Percentiles rank a stretch among this genome's conserved stretches.
phyloP scores from a whole-genome alignment of 1,139 yeast species.

The Suhomyces terraborum region DNA sequence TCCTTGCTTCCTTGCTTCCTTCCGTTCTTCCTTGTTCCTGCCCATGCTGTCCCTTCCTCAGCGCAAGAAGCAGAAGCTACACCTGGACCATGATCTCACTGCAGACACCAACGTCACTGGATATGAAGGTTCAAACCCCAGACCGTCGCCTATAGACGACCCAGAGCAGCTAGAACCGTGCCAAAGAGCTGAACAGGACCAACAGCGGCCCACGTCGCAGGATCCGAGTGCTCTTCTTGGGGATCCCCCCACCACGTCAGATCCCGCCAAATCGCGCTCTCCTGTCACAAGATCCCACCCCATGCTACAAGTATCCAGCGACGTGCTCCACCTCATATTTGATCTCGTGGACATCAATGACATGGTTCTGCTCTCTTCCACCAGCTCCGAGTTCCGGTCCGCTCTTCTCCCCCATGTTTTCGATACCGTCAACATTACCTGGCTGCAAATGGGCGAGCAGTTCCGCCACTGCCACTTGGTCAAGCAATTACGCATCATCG shows the following conservation, averaged over 20 bases:
- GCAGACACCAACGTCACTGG: no score
- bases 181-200: no score
- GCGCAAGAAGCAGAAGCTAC: neutral
- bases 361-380: conserved; percentile 26
- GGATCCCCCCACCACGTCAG: no score
- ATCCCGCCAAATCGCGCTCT: neutral
- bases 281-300: conserved; percentile 1
- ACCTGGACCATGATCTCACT: neutral
- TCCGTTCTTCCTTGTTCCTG: no score
- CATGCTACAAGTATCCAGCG: conserved; percentile 15
- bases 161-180: no score
- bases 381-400: conserved; percentile 24
- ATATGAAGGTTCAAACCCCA: no score
- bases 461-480: conserved; percentile 17
- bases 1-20: no score
- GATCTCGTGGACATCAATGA: conserved; percentile 18
- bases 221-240: no score
- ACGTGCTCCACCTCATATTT: conserved; percentile 29
- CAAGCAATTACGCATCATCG: conserved; percentile 31
- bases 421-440: conserved; percentile 29
- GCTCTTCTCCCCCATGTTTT: conserved; percentile 27
- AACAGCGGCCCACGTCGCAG: no score
- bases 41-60: no score
- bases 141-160: no score
- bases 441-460: conserved; percentile 24